Evolutionary conservation across 345 rosid species (phyloP), one percentile per base, ranked within the genome.

Genomic region (Iberis pinnata): DNA sequence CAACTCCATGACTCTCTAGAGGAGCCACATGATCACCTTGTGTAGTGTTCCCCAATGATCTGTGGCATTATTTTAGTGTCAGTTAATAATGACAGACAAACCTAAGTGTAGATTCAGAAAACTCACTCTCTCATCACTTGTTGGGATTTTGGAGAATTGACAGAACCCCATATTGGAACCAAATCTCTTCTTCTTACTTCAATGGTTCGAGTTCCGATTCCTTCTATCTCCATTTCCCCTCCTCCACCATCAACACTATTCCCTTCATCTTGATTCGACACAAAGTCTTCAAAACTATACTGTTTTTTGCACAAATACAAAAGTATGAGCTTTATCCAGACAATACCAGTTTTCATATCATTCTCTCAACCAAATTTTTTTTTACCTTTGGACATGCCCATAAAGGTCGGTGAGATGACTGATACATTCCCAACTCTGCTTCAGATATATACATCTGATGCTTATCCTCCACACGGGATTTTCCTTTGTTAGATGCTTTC

Each of bases 341-440:
- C 14, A 43, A 9, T 41, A 40, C 44, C 31, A 48, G 13, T 43
- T 46, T 10, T 25, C 29, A 43, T 18, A 43, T 62, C 59, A 24
- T 32, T 53, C 43, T 43, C 52, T 42, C 24, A 25, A 10, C 39
- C 3, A 7, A n/a, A 47, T 10, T 50, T 18, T 22, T 19, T 15
- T 62, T 56, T 82, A 90, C 96, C 81, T 79, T 73, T 13, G 75
- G 75, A 68, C 82, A 86, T 47, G 74, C 82, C 98, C 92, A 86
- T 67, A 82, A 62, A 11, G 81, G 92, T 32, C 75, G 85, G 12
- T 26, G 24, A 38, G 53, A 47, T 48, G 73, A 60, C 53, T 69
- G 75, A 70, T 86, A 78, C 87, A 75, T 80, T 68, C 69, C 86
- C 59, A 82, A 56, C 64, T 90, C 98, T 47, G 92, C 95, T 73